These are phyloP conservation scores for Cercophora scortea DNA, from an alignment of 495 filamentous ascomycete species.

Conservation along the genomic window DNA sequence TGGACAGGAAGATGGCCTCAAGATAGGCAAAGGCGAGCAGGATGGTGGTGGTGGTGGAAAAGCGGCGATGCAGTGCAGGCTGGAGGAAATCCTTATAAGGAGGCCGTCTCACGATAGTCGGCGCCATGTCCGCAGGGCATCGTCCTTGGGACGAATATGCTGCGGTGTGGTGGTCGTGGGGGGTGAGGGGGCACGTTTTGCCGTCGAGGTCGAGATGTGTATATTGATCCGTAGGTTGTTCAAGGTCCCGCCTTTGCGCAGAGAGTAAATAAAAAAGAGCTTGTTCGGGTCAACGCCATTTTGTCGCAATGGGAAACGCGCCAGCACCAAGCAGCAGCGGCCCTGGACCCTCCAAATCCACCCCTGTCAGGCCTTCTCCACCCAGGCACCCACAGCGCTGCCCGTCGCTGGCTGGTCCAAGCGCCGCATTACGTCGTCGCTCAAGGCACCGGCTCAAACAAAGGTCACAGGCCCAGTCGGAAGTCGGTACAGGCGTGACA, in stretches of 20 bases:
- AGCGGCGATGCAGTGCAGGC: constrained; percentile 78
- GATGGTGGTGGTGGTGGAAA: constrained; percentile 63
- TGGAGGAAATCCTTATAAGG: constrained; percentile 85
- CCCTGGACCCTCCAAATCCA: neutral
- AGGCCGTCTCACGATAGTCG: constrained; percentile 31
- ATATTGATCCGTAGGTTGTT: too few relatives aligned
- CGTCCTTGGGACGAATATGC: constrained; percentile 1
- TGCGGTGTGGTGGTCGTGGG: too few relatives aligned
- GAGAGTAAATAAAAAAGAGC: constrained; percentile 4
- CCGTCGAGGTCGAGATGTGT: too few relatives aligned
- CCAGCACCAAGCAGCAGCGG: too few relatives aligned
- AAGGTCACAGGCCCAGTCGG: neutral
- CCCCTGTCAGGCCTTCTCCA: neutral
- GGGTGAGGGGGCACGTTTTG: too few relatives aligned
- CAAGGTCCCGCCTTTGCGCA: too few relatives aligned
- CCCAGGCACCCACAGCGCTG: neutral
- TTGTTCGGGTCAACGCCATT: neutral
- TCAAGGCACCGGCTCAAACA: neutral
- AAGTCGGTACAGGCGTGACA: neutral
- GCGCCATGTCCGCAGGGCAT: constrained; percentile 37
- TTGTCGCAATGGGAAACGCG: constrained; percentile 7
- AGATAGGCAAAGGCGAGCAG: constrained; percentile 64
- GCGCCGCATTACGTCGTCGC: neutral
- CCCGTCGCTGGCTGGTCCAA: neutral
- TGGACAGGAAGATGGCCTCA: constrained; percentile 62